These are phyloP conservation scores for Volvariella surrecta DNA, from an alignment of 1,284 basidiomycete species.

Conservation along the genomic window DNA sequence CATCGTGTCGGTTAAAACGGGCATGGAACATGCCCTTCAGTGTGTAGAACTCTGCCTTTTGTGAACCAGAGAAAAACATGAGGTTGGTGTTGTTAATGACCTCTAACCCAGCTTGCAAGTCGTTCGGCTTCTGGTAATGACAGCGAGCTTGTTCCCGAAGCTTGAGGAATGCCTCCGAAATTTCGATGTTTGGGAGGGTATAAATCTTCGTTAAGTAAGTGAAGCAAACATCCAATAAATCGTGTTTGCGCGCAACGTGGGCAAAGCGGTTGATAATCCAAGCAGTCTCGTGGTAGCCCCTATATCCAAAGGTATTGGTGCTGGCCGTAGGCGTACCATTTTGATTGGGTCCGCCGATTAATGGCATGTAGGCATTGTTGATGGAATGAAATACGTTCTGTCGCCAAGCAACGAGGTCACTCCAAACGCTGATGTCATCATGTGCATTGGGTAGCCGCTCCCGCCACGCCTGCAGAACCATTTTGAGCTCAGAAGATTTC, in stretches of 20 bases:
- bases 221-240: slow-evolving; percentile 94
- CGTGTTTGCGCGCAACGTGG: slow-evolving; percentile 98
- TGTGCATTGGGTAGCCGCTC: slow-evolving; percentile 94
- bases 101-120: slow-evolving; percentile 90
- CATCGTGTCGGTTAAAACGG: slow-evolving; percentile 79
- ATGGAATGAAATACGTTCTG: slow-evolving; percentile 93
- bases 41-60: slow-evolving; percentile 99
- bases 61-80: slow-evolving; percentile 92
- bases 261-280: slow-evolving; percentile 99
- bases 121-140: slow-evolving; percentile 94
- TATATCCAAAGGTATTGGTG: slow-evolving; percentile 85
- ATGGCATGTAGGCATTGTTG: slow-evolving; percentile 93
- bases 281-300: slow-evolving; percentile 99
- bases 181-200: slow-evolving; percentile 98
- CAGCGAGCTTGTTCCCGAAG: slow-evolving; percentile 99
- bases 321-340: slow-evolving; percentile 44
- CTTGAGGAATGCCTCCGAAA: slow-evolving; percentile 98
- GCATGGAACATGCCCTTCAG: slow-evolving; percentile 99
- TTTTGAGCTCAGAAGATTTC: slow-evolving; percentile 92
- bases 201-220: slow-evolving; percentile 96
- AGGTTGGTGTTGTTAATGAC: slow-evolving; percentile 99
- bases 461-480: slow-evolving; percentile 94
- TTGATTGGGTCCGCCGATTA: slow-evolving; percentile 56
- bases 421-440: slow-evolving; percentile 99
- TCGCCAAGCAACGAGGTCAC: slow-evolving; percentile 96